A percentile compares a stretch with the other conserved stretches of the same genome.
Conservation (phyloP, 495 filamentous ascomycete species). For the Symbiotaphrina buchneri region DNA sequence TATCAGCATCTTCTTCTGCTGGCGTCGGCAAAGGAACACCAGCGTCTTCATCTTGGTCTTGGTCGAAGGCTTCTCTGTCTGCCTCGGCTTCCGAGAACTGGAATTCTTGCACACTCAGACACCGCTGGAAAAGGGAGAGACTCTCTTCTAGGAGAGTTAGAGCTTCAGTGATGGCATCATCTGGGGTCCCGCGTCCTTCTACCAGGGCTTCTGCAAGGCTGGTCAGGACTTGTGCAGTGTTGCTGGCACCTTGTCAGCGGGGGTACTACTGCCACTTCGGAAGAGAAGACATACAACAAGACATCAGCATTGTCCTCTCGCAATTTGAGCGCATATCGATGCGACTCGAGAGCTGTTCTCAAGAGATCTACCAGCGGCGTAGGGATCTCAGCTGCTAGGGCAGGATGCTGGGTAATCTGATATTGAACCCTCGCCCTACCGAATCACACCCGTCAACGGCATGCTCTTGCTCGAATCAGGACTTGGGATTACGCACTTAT, state of each 20-base stretch:
- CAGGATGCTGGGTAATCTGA: constrained; percentile 36
- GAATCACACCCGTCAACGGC: constrained; percentile 5
- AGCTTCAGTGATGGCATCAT: constrained; percentile 17
- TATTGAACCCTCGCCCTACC: constrained; percentile 38
- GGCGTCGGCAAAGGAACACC: constrained; percentile 4
- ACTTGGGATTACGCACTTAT: constrained; percentile 34
- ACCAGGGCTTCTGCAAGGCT: constrained; percentile 35
- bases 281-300: constrained; percentile 22
- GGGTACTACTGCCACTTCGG: background rate
- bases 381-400: constrained; percentile 28
- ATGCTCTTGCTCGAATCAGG: constrained; percentile 2
- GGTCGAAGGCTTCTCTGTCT: no score
- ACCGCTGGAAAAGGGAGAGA: constrained; percentile 36
- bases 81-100: constrained; percentile 28
- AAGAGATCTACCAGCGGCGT: constrained; percentile 26
- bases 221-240: constrained; percentile 42
- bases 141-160: constrained; percentile 33
- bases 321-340: constrained; percentile 31
- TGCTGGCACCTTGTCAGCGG: constrained; percentile 11
- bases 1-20: constrained; percentile 6
- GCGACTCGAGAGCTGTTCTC: constrained; percentile 31
- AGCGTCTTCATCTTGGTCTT: constrained; percentile 18
- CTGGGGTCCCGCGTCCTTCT: constrained; percentile 19
- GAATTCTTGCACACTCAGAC: constrained; percentile 32
- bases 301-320: constrained; percentile 38